Evolutionary conservation across 345 rosid species (phyloP).

Genomic region (Sonneratia caseolaris): DNA sequence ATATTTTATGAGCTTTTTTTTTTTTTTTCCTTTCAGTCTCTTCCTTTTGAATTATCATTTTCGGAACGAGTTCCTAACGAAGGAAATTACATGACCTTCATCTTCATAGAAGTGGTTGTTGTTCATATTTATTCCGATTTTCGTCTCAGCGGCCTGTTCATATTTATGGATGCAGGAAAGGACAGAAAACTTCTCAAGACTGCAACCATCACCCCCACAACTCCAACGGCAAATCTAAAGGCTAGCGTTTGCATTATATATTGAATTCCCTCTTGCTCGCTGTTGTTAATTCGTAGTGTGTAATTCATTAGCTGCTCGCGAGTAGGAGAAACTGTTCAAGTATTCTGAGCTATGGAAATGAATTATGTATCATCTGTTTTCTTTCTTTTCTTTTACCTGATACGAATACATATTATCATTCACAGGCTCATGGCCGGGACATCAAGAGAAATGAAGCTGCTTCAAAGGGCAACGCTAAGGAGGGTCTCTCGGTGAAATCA

Average conservation of each 20-base stretch:
- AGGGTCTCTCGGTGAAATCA: constrained; percentile 8
- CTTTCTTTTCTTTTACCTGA: background rate
- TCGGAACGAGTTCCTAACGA: too few species aligned
- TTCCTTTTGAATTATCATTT: background rate
- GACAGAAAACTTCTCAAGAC: constrained; percentile 22
- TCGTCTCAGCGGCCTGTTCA: background rate
- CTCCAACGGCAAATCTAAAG: constrained; percentile 18
- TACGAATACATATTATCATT: background rate
- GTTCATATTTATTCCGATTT: background rate
- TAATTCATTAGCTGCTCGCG: background rate
- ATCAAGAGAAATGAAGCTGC: background rate
- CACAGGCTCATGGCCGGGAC: background rate
- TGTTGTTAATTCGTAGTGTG: background rate
- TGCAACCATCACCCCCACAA: constrained; percentile 11
- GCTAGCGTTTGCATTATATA: constrained; percentile 6
- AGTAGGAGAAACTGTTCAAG: too few species aligned
- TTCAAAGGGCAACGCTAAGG: background rate
- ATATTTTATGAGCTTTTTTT: too few species aligned
- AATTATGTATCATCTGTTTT: background rate
- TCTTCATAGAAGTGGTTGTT: background rate
- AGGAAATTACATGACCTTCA: background rate
- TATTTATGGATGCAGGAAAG: constrained; percentile 18
- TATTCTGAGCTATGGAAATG: too few species aligned
- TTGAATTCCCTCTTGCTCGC: background rate
- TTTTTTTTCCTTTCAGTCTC: too few species aligned